Base-by-base conservation (phyloP, 2,329 filamentous ascomycete species). In the Spiromastix sp. region DNA sequence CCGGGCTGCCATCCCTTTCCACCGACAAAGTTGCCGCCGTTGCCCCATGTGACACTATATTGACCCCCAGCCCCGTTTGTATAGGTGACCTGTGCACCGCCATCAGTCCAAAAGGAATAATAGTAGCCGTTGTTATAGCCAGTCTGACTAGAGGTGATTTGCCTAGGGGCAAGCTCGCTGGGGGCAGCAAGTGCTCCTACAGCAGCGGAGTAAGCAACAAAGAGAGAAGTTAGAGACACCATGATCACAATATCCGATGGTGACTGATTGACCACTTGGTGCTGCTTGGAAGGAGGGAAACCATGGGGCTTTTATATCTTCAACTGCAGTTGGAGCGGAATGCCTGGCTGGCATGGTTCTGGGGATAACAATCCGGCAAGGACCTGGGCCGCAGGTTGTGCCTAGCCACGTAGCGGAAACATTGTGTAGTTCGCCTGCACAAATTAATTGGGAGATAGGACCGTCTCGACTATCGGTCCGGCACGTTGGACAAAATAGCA, bases 1-100 rank as follows among this genome's bases (percentile, higher is more conserved):
- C 71, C 72, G 12, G 70, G 64, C 36, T 66, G 65, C 71, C 72
- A 76, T 21, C 73, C 72, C 55, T 75, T 76, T 20, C 72, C 73
- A 39, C 60, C 69, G 19, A 73, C 70, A 29, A 72, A 68, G 59
- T 74, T 72, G 21, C 69, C 70, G 15, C 51, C 55, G 30, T 59
- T 57, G 15, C 13, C 10, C 70, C 70, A 74, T 24, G 43, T 47
- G 0, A 67, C 57, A 20, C 47, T 59, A 55, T 71, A 72, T 18
- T 54, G 48, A 1, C 67, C 68, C 2, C 44, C 57, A 4, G 48
- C 46, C 2, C 58, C 57, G 48, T 71, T 71, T 35, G 48, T 64
- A 50, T 70, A 70, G 19, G 55, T 62, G 7, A 63, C 65, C n/a
- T 46, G 48, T 13, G 56, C 62, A 29, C 55, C 61, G 1, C 60